A percentile compares a stretch with the other conserved stretches of the same genome.
phyloP scores from a whole-genome alignment of 371 early-diverging fungal species.

The Mortierella sp. region DNA sequence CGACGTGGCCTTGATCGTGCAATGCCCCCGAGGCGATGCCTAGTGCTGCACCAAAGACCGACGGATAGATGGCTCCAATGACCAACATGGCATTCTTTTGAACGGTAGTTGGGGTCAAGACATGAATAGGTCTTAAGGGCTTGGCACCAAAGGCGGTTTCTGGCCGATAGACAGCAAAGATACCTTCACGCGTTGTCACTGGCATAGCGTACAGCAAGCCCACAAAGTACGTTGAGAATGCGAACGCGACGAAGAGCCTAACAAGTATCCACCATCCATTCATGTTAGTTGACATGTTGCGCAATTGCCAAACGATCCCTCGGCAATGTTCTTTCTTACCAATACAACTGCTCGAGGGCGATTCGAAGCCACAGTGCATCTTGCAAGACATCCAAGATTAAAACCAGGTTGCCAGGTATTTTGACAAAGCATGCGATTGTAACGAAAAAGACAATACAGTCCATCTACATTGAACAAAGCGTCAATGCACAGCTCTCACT shows the following conservation, averaged over 20 bases:
- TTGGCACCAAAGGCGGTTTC: constrained; percentile 36
- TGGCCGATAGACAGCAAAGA: constrained; percentile 53
- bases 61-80: constrained; percentile 38
- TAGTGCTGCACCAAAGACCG: constrained; percentile 32
- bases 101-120: constrained; percentile 43
- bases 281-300: neutral
- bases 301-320: neutral
- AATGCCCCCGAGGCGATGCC: constrained; percentile 40
- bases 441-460: constrained; percentile 43
- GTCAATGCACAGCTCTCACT: neutral
- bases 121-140: constrained; percentile 41
- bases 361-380: constrained; percentile 31
- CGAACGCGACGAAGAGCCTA: constrained; percentile 44
- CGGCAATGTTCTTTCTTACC: constrained; percentile 22
- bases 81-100: constrained; percentile 43
- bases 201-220: constrained; percentile 55
- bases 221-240: constrained; percentile 45
- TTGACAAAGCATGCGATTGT: constrained; percentile 34
- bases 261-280: neutral
- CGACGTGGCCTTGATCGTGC: constrained; percentile 21
- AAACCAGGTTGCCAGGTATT: constrained; percentile 18
- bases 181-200: constrained; percentile 51
- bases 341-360: constrained; percentile 40
- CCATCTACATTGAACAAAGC: constrained; percentile 29
- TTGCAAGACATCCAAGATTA: constrained; percentile 10